phyloP scores from a whole-genome alignment of 306 rosid genomes.

The Urtica urens region DNA sequence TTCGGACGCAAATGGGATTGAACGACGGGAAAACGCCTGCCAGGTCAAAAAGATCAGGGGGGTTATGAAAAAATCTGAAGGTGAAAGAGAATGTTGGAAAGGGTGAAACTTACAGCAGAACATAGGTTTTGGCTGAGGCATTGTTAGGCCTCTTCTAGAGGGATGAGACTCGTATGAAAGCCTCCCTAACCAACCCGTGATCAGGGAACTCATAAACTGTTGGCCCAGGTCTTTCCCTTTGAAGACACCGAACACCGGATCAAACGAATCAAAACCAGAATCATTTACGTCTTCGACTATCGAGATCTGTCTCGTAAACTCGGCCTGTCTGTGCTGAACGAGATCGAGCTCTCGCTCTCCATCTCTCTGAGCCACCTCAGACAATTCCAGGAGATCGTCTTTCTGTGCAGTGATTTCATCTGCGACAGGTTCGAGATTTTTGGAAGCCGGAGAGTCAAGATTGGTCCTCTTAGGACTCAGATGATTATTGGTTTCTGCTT shows the following conservation, averaged over 20 bases:
- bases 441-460: not conserved
- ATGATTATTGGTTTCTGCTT: not conserved
- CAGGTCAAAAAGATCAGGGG: too few relatives aligned
- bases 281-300: not conserved
- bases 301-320: constrained; percentile 12
- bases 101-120: constrained; percentile 7
- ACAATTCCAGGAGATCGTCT: not conserved
- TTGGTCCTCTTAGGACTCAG: not conserved
- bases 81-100: not conserved
- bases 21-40: constrained; percentile 16
- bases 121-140: constrained; percentile 9
- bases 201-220: not conserved
- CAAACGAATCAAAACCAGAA: constrained; percentile 8
- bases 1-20: constrained; percentile 6
- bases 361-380: not conserved
- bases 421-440: not conserved
- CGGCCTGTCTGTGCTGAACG: not conserved
- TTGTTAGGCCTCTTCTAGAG: constrained; percentile 14
- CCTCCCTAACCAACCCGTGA: constrained; percentile 16
- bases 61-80: too few relatives aligned
- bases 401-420: too few relatives aligned
- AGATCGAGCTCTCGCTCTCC: not conserved
- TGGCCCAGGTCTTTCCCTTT: not conserved
- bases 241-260: too few relatives aligned
- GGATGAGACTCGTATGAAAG: constrained; percentile 23